These are phyloP conservation scores for Colletotrichum sansevieriae DNA, from an alignment of 2,329 filamentous ascomycete genomes.

Conservation along the genomic window DNA sequence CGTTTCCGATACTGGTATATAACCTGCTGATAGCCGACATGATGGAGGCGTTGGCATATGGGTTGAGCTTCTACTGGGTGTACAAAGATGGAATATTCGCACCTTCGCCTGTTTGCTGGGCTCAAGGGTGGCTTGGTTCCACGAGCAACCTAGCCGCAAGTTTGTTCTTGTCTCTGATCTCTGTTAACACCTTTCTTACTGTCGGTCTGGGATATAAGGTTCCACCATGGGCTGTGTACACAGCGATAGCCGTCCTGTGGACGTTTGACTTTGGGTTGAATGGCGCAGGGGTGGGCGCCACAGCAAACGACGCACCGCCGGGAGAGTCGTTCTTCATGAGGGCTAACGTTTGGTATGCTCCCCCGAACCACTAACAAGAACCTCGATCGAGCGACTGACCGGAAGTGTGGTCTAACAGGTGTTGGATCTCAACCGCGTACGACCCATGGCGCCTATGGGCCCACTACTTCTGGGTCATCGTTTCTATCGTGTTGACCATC, in stretches of 20 bases:
- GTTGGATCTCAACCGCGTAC: conserved; percentile 71
- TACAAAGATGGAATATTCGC: conserved; percentile 61
- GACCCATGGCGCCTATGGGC: conserved; percentile 66
- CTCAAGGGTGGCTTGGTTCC: conserved; percentile 69
- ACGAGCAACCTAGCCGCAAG: conserved; percentile 69
- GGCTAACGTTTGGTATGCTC: conserved; percentile 32
- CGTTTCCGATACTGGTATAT: conserved; percentile 71
- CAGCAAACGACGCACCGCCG: background rate
- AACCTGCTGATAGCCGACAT: conserved; percentile 71
- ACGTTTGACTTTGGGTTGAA: conserved; percentile 51
- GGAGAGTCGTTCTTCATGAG: conserved; percentile 34
- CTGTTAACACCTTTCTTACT: conserved; percentile 68
- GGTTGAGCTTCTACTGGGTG: conserved; percentile 68
- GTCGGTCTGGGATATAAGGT: conserved; percentile 64
- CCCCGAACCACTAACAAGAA: too few species aligned
- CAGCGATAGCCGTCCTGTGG: conserved; percentile 60
- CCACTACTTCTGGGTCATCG: conserved; percentile 74
- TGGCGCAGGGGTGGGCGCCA: conserved; percentile 12
- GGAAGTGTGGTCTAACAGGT: conserved; percentile 53
- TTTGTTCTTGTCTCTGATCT: conserved; percentile 70
- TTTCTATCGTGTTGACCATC: conserved; percentile 53
- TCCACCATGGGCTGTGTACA: conserved; percentile 58
- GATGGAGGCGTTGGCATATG: conserved; percentile 67
- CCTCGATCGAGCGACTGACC: background rate
- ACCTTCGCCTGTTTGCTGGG: conserved; percentile 61